These are phyloP conservation scores for Jaapia argillacea DNA, from an alignment of 768 basidiomycete species.

Conservation along the genomic window DNA sequence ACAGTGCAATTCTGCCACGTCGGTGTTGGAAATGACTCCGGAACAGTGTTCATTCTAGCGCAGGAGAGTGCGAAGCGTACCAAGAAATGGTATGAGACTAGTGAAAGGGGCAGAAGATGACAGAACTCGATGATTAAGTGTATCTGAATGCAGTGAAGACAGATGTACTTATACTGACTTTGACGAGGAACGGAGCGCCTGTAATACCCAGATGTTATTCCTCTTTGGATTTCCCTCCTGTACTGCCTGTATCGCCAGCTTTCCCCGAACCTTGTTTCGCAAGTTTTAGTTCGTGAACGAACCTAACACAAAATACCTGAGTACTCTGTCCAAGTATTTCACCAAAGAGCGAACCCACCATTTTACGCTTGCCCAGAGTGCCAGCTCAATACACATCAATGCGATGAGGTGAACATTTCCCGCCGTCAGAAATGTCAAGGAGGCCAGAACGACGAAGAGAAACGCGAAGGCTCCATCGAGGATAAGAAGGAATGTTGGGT, in stretches of 20 bases:
- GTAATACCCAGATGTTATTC: conserved; percentile 2
- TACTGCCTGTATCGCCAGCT: neutral
- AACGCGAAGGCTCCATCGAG: conserved; percentile 51
- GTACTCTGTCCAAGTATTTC: no score
- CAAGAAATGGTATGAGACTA: conserved; percentile 80
- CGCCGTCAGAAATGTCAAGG: conserved; percentile 47
- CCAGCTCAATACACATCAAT: conserved; percentile 54
- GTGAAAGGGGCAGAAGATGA: conserved; percentile 43
- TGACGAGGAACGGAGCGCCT: neutral
- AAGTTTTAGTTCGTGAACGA: conserved; percentile 14
- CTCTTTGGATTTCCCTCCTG: neutral
- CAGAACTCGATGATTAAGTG: no score
- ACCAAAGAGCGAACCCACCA: conserved; percentile 42
- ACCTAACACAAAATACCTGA: conserved; percentile 9
- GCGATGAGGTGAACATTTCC: conserved; percentile 61
- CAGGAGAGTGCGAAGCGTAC: conserved; percentile 72
- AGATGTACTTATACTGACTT: no score
- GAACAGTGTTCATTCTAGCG: conserved; percentile 75
- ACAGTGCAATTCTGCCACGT: no score
- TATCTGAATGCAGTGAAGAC: no score
- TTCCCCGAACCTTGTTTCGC: neutral
- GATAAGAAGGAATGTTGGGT: conserved; percentile 55
- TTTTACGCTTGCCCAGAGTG: conserved; percentile 72
- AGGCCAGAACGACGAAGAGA: conserved; percentile 49
- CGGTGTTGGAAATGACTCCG: conserved; percentile 1